Evolutionary conservation across 208 protist species (phyloP), one percentile per base, ranked within the genome.

Genomic region (Trypanosoma boissoni): DNA sequence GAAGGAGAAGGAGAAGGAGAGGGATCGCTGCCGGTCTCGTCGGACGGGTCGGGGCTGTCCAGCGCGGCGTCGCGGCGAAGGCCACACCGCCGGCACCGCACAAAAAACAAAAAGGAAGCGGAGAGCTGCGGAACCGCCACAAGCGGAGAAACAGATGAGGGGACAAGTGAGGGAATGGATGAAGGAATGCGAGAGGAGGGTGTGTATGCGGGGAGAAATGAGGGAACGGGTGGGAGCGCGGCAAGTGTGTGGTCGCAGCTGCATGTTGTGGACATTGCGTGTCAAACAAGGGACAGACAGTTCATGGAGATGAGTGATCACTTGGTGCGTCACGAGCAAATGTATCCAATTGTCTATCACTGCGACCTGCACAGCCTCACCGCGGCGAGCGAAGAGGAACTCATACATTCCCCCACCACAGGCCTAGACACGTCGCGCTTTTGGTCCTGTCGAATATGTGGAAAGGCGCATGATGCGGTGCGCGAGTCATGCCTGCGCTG

Each of bases 401-500:
- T 57, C 85, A 45, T 59, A 78, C 1, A 70, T 61, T 3, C 29
- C 54, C 10, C 72, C 81, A 3, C 43, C 21, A 65, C 51, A 7
- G 82, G 82, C 29, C 65, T 84, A 6, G 51, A 74, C n/a, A 42
- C 51, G 5, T 78, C 75, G 8, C 77, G 80, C 46, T 69, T 63
- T 51, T 91, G 84, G 84, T 51, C 58, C 3, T 91, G 84, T 61
- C 37, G 27, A 29, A 34, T 41, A 29, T 91, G 84, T 51, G 76
- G 78, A 12, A 60, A 58, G 42, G 48, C 44, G 45, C 84, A 91
- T 56, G 57, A 77, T 24, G 56, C 41, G 21, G 84, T 91, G 48
- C 75, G 80, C 2, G 84, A 86, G 64, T 57, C 44, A 41, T 91
- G 84, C 56, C 39, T 69, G 45, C 80, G 80, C 26, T 91, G 84